Evolutionary conservation across 2,329 filamentous ascomycete genomes (phyloP), one percentile per base, ranked within the genome.

Genomic region (Beauveria caledonica): DNA sequence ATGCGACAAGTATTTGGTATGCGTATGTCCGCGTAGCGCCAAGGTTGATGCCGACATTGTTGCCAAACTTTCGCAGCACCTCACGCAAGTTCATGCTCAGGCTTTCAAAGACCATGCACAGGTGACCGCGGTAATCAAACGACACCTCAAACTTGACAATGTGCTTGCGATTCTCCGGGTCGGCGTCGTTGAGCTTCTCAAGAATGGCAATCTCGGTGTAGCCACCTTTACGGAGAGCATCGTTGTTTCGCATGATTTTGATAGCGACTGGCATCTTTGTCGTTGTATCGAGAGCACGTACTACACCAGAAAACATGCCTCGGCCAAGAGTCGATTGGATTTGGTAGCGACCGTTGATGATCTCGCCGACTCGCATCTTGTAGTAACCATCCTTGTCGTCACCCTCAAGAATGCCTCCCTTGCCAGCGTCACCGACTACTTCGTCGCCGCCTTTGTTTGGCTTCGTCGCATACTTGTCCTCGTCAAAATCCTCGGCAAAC

Each of bases 191-290:
- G 60, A 99, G 84, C 69, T 93, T 92, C 70, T 94, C 85, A 51
- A 99, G 76, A 65, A 97, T 96, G 46, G 90, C 89, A 71, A 97
- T 95, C 72, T 99, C 94, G 62, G 94, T 97, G 73, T 92, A 86
- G 21, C 92, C 94, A 50, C 92, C 92, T 73, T 96, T 97, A 66
- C 86, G 83, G 72, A 97, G 88, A 13, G 90, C 89, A 69, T 96
- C 92, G 68, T 99, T 97, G 73, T 95, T 95, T 64, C 94, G 89
- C 74, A 97, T 96, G 68, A 99, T 94, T 76, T 99, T 99, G 80
- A 99, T 89, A 25, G 94, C 94, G 36, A 97, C 92, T n/a, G 89
- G 73, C 66, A 84, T 83, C 68, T 86, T 87, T 61, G 82, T 89
- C 53, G 84, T 85, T 23, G 87, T 83, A 73, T 97, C 92, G 64